Conservation (phyloP, 1,139 yeast genomes). For the Magnusiomyces suaveolens region DNA sequence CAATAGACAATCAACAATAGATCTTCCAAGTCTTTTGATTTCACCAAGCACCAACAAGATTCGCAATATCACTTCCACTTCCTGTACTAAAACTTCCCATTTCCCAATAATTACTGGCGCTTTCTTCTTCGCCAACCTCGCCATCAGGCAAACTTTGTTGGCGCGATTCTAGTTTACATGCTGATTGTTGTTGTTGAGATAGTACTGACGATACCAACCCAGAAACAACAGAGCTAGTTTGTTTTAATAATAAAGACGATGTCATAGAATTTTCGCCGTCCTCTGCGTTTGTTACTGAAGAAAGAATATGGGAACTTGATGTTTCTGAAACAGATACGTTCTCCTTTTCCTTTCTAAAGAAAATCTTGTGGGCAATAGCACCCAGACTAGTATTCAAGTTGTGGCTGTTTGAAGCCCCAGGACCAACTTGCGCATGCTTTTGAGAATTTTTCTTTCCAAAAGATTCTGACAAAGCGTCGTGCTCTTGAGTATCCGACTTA, state of each 20-base stretch:
- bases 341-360: too few relatives aligned
- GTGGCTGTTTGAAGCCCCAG: not conserved
- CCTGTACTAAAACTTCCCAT: not conserved
- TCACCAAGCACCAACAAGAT: not conserved
- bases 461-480: not conserved
- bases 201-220: not conserved
- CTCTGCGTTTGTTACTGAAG: not conserved
- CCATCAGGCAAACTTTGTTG: not conserved
- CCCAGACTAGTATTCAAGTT: not conserved
- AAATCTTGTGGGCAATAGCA: not conserved
- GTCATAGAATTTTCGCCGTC: not conserved
- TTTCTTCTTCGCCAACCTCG: not conserved
- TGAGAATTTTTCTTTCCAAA: not conserved
- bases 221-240: not conserved
- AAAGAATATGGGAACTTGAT: not conserved
- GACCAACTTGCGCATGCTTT: not conserved
- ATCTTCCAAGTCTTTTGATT: not conserved
- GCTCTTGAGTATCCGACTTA: not conserved
- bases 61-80: not conserved
- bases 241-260: not conserved
- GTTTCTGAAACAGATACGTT: not conserved
- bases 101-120: not conserved
- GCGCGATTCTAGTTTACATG: not conserved
- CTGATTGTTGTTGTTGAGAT: not conserved
- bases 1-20: not conserved